Conservation (phyloP, 345 rosid genomes). For the Orychophragmus violaceus region DNA sequence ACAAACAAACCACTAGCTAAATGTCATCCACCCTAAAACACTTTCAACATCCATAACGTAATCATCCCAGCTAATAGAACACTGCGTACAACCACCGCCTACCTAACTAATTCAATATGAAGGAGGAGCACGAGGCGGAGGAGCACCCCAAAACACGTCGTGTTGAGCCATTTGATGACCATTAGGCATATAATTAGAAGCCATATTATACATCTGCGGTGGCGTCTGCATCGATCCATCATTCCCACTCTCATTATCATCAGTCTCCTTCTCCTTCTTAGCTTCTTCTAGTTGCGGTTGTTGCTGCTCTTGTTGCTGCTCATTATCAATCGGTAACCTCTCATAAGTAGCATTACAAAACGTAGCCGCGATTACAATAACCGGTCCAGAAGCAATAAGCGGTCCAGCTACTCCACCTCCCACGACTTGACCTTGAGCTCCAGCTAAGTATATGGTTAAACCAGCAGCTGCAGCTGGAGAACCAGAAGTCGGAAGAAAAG, state of each 20-base stretch:
- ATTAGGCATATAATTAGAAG: slow-evolving; percentile 57
- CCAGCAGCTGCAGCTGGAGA: slow-evolving; percentile 75
- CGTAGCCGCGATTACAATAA: slow-evolving; percentile 79
- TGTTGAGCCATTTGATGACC: slow-evolving; percentile 71
- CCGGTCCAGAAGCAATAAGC: slow-evolving; percentile 74
- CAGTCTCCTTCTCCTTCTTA: slow-evolving; percentile 36
- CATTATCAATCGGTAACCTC: slow-evolving; percentile 57
- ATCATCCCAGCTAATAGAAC: slow-evolving; percentile 9
- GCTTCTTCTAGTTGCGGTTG: slow-evolving; percentile 22
- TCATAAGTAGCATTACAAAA: slow-evolving; percentile 78
- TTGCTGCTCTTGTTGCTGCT: slow-evolving; percentile 26
- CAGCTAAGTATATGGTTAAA: slow-evolving; percentile 71
- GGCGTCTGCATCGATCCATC: slow-evolving; percentile 32
- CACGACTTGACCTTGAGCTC: slow-evolving; percentile 85
- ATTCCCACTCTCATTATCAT: slow-evolving; percentile 17
- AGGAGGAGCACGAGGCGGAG: slow-evolving; percentile 62
- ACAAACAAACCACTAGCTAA: slow-evolving; percentile 25
- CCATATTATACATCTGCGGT: slow-evolving; percentile 51
- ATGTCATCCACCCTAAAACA: slow-evolving; percentile 8
- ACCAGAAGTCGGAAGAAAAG: slow-evolving; percentile 59
- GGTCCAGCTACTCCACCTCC: slow-evolving; percentile 75
- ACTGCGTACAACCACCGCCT: not conserved
- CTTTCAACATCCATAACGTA: no score
- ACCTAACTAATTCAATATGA: slow-evolving; percentile 35
- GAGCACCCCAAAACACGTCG: slow-evolving; percentile 74